Base-by-base conservation (phyloP, 176 grass and related monocot genomes). In the Carex cristatella region DNA sequence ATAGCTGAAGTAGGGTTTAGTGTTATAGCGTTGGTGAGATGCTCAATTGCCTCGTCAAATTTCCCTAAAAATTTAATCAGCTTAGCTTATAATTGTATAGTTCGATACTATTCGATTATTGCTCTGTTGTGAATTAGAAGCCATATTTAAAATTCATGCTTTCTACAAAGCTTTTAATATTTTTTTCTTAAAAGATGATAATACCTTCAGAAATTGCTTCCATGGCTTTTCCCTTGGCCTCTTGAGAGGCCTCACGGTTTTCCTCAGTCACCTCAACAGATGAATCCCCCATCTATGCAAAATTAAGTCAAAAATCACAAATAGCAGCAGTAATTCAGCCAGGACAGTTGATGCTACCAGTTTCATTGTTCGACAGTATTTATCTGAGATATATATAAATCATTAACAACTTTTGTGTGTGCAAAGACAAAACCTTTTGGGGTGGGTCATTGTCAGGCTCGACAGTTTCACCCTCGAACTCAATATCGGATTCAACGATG, bases 171-270 rank as follows among this genome's bases (percentile, higher is more conserved):
- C 51, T 79, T 79, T 79, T 35, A 5, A 56, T 16, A 16, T 2
- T 33, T 10, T 35, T 28, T 79, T 79, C 10, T 33, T 35, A 48
- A n/a, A 49, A 5, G 66, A 19, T 35, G 7, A 3, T 44, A 44
- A 62, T 87, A 98, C 95, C 92, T 87, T 98, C 95, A 58, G 91
- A 91, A 65, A 98, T 95, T 67, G 95, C 88, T 71, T 94, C 93
- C 91, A 98, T 88, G 9, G 93, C 93, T 89, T 88, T 91, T 19
- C 84, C 91, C 82, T 98, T 95, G 11, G 89, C 85, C 74, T 98
- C 93, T 86, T 98, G 95, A 40, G 95, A 91, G 19, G 93, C 91
- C 72, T 98, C 93, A 23, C 93, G 91, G 23, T 89, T 98, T 90
- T 98, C 91, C 54, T 98, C 95, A 12, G 91, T 92, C 10, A 95